Conservation (phyloP, 2,329 filamentous ascomycete genomes). For the Sporothrix brunneoviolacea region DNA sequence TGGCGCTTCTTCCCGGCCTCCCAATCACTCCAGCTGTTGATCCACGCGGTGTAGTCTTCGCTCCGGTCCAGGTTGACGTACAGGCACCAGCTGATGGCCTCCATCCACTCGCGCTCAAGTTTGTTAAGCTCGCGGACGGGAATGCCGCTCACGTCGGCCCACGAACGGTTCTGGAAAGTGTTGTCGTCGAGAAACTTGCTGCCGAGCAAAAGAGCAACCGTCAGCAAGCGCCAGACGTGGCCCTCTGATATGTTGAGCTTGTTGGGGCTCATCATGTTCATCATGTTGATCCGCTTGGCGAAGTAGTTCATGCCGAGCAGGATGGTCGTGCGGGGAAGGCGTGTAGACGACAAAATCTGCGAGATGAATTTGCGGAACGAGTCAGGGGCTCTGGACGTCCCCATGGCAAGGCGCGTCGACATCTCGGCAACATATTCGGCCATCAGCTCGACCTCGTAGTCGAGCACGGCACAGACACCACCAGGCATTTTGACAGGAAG, state of each 20-base stretch:
- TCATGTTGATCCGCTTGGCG: conserved; percentile 71
- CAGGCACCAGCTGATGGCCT: conserved; percentile 73
- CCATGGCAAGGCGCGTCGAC: conserved; percentile 55
- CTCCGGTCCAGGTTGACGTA: conserved; percentile 77
- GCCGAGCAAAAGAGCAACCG: conserved; percentile 74
- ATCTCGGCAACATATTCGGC: conserved; percentile 91
- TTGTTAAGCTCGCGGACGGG: conserved; percentile 75
- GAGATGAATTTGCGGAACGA: conserved; percentile 88
- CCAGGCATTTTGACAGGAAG: conserved; percentile 54
- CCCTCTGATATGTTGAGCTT: conserved; percentile 55
- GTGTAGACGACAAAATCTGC: conserved; percentile 83
- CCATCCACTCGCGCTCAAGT: conserved; percentile 82
- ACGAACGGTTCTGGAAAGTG: conserved; percentile 94
- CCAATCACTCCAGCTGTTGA: conserved; percentile 55
- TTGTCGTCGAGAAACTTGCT: conserved; percentile 97
- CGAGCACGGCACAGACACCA: conserved; percentile 86
- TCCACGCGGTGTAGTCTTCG: conserved; percentile 61
- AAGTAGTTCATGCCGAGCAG: conserved; percentile 86
- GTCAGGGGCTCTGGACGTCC: conserved; percentile 42
- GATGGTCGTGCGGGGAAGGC: conserved; percentile 85
- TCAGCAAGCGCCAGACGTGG: conserved; percentile 81
- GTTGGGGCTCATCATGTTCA: conserved; percentile 44
- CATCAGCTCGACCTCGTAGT: conserved; percentile 96
- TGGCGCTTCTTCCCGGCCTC: conserved; percentile 48
- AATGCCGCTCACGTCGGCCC: conserved; percentile 92